Base-by-base conservation (phyloP, 139 green algal genomes). In the Coelastrella sp. region DNA sequence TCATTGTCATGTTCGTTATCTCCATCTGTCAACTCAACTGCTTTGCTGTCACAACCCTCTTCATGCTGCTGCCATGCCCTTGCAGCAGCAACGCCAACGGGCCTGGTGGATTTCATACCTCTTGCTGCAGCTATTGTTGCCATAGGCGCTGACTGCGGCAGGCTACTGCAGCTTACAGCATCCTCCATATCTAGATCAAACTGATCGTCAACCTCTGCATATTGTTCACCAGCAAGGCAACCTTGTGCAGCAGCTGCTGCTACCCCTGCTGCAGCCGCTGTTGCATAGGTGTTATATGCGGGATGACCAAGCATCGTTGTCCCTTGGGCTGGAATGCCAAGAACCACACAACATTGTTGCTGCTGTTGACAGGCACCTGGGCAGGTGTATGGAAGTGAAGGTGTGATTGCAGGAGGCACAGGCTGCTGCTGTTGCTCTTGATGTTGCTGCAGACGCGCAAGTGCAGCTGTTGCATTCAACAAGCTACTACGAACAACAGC, bases 391-490 rank as follows among this genome's bases (percentile, higher is more conserved):
- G n/a, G n/a, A n/a, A n/a, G n/a, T n/a, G n/a, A n/a, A n/a, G n/a
- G n/a, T n/a, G n/a, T n/a, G n/a, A n/a, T n/a, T n/a, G n/a, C n/a
- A n/a, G n/a, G n/a, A n/a, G n/a, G n/a, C n/a, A n/a, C n/a, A n/a
- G n/a, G n/a, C n/a, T n/a, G n/a, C n/a, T n/a, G n/a, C n/a, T n/a
- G n/a, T n/a, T n/a, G n/a, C 41, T 43, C 25, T 27, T 66, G 72
- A 30, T 80, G 72, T 30, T 80, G 72, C 72, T 66, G 73, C 48
- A 82, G 53, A 2, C 75, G 53, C 6, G 75, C 53, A 17, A 82
- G 53, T 40, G 75, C 75, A 57, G 75, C 75, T 51, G 75, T 71
- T 1, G 75, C 37, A 23, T 13, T 82, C 2, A 71, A 35, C 32
- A 82, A 41, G 35, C 75, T 82, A 35, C 50, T 60, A 13, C 53